phyloP scores from a whole-genome alignment of 495 filamentous ascomycete species.

The Trichocladium uniseriatum region DNA sequence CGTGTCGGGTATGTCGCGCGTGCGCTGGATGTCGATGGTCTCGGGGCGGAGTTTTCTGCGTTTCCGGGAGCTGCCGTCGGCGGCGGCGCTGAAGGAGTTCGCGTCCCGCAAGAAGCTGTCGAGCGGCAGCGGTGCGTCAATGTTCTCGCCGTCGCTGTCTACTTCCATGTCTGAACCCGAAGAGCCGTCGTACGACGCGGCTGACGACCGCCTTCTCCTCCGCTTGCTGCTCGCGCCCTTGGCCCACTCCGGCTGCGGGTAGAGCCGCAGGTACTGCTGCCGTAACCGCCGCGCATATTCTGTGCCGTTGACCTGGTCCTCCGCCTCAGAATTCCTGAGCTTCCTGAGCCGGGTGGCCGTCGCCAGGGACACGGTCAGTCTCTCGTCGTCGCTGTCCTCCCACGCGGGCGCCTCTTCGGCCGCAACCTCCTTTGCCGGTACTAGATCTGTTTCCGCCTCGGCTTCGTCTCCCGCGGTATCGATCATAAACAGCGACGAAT shows the following conservation, averaged over 20 bases:
- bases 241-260: slow-evolving; percentile 77
- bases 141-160: slow-evolving; percentile 52
- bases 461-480: slow-evolving; percentile 34
- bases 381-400: slow-evolving; percentile 95
- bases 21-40: slow-evolving; percentile 70
- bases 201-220: slow-evolving; percentile 43
- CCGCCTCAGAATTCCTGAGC: slow-evolving; percentile 63
- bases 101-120: slow-evolving; percentile 68
- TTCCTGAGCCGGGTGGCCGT: slow-evolving; percentile 66
- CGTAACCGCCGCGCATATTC: slow-evolving; percentile 77
- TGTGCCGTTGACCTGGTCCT: slow-evolving; percentile 76
- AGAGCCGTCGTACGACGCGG: slow-evolving; percentile 34
- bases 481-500: slow-evolving; percentile 50
- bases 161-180: slow-evolving; percentile 47
- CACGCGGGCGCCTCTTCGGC: slow-evolving; percentile 52
- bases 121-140: slow-evolving; percentile 61
- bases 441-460: slow-evolving; percentile 20
- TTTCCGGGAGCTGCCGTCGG: slow-evolving; percentile 31
- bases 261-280: slow-evolving; percentile 68
- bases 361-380: slow-evolving; percentile 70
- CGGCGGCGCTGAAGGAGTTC: slow-evolving; percentile 38
- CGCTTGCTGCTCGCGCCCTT: slow-evolving; percentile 45
- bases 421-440: slow-evolving; percentile 3
- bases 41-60: slow-evolving; percentile 68
- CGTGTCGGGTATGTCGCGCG: slow-evolving; percentile 41